Evolutionary conservation across 192 early-diverging fungal species (phyloP), one percentile per base, ranked within the genome.

Genomic region (Jimgerdemannia flammicorona): DNA sequence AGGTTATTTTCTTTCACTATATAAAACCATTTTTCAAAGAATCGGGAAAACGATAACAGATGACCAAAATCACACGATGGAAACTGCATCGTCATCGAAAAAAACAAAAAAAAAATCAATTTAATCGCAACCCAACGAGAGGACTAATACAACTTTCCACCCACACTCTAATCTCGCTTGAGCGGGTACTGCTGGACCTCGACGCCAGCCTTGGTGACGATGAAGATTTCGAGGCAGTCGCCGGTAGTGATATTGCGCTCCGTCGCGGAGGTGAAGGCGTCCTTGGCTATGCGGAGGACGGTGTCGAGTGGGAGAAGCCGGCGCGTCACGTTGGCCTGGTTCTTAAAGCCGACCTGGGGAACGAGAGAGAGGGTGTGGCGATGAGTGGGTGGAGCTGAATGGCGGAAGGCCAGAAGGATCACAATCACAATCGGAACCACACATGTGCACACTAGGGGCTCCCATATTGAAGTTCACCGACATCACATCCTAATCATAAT

Each of bases 181-280:
- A 99, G 88, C 70, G 86, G 87, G 76, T 88, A 85, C 74, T 81
- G 86, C 80, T 93, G 84, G 74, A 92, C 86, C 44, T 91, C 86
- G 65, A 96, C 90, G 43, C 94, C 94, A 11, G 88, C 88, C 77
- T 81, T 88, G 64, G 87, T 93, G 71, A 99, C 91, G 43, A 95
- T 86, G 84, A 93, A 97, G 75, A 99, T 92, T 74, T 99, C 94
- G 10, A 98, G 85, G 80, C 86, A 91, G 84, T 99, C 98, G 75
- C 98, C 98, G 20, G 98, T 99, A 83, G 98, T 92, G 69, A 99
- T 99, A 81, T 99, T 97, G 72, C 98, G 94, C 88, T 99, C 98
- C 3, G 98, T 93, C 18, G 97, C 97, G 41, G 93, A 91, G 3
- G 94, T 96, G 80, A 99, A 99, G 8, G 96, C 93, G 78, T 99